Evolutionary conservation across 345 rosid species (phyloP).

Genomic region (Noccaea caerulescens): DNA sequence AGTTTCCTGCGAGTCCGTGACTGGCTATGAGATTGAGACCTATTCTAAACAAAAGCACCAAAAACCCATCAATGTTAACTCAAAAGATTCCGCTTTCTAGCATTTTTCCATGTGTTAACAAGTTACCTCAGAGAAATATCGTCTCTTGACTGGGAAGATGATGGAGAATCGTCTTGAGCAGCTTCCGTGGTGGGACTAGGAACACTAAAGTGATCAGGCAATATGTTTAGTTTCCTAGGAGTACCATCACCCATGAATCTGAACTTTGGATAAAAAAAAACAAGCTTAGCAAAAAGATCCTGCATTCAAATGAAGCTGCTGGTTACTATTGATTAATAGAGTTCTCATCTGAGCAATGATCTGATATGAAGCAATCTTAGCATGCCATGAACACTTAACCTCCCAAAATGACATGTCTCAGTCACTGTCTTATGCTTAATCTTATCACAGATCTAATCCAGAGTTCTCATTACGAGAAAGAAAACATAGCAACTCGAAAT

Average conservation of each 20-base stretch:
- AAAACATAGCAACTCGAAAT: background rate
- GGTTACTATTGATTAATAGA: background rate
- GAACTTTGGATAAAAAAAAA: conserved; percentile 1
- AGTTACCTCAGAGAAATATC: conserved; percentile 56
- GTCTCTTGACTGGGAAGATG: conserved; percentile 46
- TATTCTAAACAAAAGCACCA: conserved; percentile 56
- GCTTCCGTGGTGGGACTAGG: conserved; percentile 49
- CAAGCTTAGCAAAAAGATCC: background rate
- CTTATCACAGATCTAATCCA: conserved; percentile 2
- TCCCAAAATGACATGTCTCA: background rate
- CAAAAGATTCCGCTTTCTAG: background rate
- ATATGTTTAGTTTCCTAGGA: conserved; percentile 63
- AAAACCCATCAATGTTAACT: conserved; percentile 31
- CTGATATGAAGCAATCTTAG: background rate
- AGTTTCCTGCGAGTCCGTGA: conserved; percentile 55
- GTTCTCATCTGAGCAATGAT: background rate
- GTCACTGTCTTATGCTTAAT: background rate
- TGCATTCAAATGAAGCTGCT: conserved; percentile 11
- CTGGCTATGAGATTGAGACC: conserved; percentile 51
- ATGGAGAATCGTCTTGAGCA: conserved; percentile 48
- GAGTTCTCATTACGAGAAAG: background rate
- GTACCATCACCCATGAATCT: conserved; percentile 74
- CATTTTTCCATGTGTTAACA: background rate
- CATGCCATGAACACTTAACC: background rate
- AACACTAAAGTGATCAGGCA: conserved; percentile 71